Evolutionary conservation across 2,329 filamentous ascomycete species (phyloP), one percentile per base, ranked within the genome.

Genomic region (Botryotinia calthae): DNA sequence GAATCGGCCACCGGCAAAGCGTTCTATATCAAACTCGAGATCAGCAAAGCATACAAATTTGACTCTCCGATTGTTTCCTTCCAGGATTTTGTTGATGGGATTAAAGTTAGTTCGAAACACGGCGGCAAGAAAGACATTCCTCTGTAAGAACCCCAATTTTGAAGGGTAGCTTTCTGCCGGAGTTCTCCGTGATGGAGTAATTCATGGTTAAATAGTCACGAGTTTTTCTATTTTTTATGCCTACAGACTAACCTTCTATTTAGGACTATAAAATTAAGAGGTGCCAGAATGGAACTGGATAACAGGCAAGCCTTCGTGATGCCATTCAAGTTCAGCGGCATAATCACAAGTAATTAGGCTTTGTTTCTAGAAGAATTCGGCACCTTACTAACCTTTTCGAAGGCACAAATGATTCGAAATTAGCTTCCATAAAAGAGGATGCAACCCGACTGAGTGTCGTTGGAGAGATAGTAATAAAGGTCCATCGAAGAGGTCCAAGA

Each of bases 101-200:
- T 31, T 9, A 9, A 0, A 14, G 5, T 65, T 69, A 0, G 0
- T 25, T 3, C 10, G 22, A 28, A 0, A 31, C 0, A 9, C 2
- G 0, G 14, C n/a, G 2, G 40, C 6, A 31, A 65, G 44, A 34
- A 14, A 25, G 0, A 22, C 14, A 18, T 31, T 48, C n/a, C 28
- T n/a, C 22, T 12, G 10, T 61, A 9, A 61, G 58, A 16, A 25
- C 40, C 8, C 6, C 1, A 10, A n/a, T 28, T 7, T 25, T 12
- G 12, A 9, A 9, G 0, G 2, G 37, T 7, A 8, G 14, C 16
- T 42, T 18, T 62, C 1, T 8, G 2, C 9, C 2, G 10, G 31
- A 25, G 10, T 10, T 5, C 10, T n/a, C 18, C 14, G 18, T 18
- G n/a, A 58, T 31, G 3, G n/a, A 18, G 14, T 8, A 28, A 9